These are phyloP conservation scores for Herpotrichia juniperi DNA, from an alignment of 2,329 filamentous ascomycete genomes.

Conservation along the genomic window DNA sequence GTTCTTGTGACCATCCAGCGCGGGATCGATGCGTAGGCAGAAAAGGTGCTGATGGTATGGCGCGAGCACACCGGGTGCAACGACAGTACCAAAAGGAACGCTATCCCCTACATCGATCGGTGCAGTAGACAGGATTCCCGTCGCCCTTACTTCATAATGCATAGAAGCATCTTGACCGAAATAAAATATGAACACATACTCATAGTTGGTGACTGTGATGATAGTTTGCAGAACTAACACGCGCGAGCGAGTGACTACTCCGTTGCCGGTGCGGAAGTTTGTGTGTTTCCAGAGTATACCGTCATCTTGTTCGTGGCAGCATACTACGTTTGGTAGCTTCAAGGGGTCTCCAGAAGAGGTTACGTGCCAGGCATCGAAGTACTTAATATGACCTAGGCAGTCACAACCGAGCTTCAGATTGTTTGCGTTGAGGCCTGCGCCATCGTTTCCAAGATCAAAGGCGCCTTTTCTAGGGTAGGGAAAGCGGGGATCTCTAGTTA, in stretches of 20 bases:
- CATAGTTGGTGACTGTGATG: slow-evolving; percentile 19
- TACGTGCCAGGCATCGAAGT: slow-evolving; percentile 49
- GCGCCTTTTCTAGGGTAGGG: slow-evolving; percentile 52
- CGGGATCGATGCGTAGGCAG: slow-evolving; percentile 11
- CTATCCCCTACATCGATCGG: slow-evolving; percentile 21
- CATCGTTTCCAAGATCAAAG: slow-evolving; percentile 53
- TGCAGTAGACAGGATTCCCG: slow-evolving; percentile 20
- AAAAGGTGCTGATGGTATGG: slow-evolving; percentile 22
- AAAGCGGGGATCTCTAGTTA: slow-evolving; percentile 38
- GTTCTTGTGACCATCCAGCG: slow-evolving; percentile 26
- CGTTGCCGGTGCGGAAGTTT: slow-evolving; percentile 21
- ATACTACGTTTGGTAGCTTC: slow-evolving; percentile 50
- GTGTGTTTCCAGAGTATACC: slow-evolving; percentile 25
- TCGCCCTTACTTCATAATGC: slow-evolving; percentile 20
- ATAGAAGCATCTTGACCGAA: slow-evolving; percentile 21
- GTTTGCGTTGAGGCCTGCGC: slow-evolving; percentile 51
- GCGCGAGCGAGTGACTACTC: slow-evolving; percentile 14
- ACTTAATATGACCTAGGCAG: slow-evolving; percentile 52
- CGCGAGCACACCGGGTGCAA: slow-evolving; percentile 19
- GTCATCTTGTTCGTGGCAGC: slow-evolving; percentile 65
- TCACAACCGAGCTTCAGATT: slow-evolving; percentile 52
- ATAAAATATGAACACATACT: slow-evolving; percentile 20
- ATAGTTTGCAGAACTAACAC: slow-evolving; percentile 19
- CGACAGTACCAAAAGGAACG: slow-evolving; percentile 19
- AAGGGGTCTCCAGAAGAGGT: slow-evolving; percentile 43